A percentile compares a stretch with the other conserved stretches of the same genome.
These are phyloP conservation scores for Globisporangium viniferum DNA, from an alignment of 352 stramenopile genomes.

Conservation along the genomic window DNA sequence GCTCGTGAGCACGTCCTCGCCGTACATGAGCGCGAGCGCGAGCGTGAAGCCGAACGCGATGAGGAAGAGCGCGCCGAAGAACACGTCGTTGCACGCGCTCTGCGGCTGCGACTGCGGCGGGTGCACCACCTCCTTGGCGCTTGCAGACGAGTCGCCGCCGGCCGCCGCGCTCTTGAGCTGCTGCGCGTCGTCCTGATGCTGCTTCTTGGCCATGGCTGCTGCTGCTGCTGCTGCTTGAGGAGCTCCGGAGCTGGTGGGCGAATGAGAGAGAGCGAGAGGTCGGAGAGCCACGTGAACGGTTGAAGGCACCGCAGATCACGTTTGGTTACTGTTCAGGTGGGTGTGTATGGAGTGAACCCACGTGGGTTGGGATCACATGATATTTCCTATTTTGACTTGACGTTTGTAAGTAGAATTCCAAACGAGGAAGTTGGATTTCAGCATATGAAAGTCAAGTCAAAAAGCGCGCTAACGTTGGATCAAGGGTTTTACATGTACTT, in stretches of 20 bases:
- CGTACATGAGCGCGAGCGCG: constrained; percentile 24
- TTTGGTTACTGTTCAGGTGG: no score
- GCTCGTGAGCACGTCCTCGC: constrained; percentile 24
- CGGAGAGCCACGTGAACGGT: background rate
- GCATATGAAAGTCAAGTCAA: no score
- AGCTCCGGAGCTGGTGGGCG: background rate
- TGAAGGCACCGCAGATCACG: background rate
- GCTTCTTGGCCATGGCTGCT: constrained; percentile 9
- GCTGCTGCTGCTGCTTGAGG: background rate
- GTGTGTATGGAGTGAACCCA: no score
- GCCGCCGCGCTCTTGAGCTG: constrained; percentile 10
- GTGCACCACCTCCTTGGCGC: constrained; percentile 13
- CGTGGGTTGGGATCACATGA: no score
- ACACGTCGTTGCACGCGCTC: constrained; percentile 22
- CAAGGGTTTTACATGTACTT: no score
- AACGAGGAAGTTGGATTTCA: no score
- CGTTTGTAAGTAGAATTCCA: no score
- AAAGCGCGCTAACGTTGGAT: no score
- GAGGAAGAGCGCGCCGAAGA: constrained; percentile 26
- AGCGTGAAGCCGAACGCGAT: constrained; percentile 23
- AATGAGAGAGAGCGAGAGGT: background rate
- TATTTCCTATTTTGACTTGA: no score
- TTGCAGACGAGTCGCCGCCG: constrained; percentile 6
- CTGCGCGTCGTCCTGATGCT: background rate
- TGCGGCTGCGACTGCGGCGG: constrained; percentile 26